Evolutionary conservation across 2,329 filamentous ascomycete genomes (phyloP).

Genomic region (Ceratocystis variospora): DNA sequence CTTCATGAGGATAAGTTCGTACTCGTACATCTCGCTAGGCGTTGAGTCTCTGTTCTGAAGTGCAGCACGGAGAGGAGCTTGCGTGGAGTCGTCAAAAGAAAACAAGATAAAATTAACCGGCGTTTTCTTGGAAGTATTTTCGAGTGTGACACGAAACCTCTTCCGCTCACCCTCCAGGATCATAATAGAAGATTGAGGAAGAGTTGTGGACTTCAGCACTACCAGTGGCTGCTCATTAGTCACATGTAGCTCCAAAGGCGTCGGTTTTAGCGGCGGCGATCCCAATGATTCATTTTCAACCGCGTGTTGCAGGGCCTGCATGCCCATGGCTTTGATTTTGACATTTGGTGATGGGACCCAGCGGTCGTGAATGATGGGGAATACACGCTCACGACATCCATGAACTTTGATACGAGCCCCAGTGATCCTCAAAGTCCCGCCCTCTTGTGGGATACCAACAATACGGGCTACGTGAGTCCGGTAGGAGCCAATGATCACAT

Average conservation of each 20-base stretch:
- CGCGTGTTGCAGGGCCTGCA: constrained; percentile 41
- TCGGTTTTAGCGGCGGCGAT: constrained; percentile 33
- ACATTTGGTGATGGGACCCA: constrained; percentile 57
- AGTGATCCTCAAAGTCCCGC: constrained; percentile 58
- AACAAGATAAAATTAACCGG: constrained; percentile 75
- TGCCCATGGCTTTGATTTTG: constrained; percentile 65
- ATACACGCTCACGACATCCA: constrained; percentile 68
- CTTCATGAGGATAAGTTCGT: constrained; percentile 64
- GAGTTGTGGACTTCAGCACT: constrained; percentile 57
- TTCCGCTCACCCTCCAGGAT: constrained; percentile 79
- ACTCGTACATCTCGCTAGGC: constrained; percentile 68
- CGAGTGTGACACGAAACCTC: constrained; percentile 62
- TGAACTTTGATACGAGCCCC: constrained; percentile 69
- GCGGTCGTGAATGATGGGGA: constrained; percentile 65
- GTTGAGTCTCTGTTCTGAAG: constrained; percentile 64
- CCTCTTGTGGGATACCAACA: constrained; percentile 48
- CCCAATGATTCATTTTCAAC: constrained; percentile 29
- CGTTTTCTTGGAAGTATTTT: constrained; percentile 58
- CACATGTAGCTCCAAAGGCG: constrained; percentile 52
- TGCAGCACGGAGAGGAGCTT: constrained; percentile 59
- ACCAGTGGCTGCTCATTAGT: constrained; percentile 69
- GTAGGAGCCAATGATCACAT: constrained; percentile 62
- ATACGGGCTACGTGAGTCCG: constrained; percentile 67
- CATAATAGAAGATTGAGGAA: constrained; percentile 80
- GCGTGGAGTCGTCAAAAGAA: constrained; percentile 80